Percentiles rank a stretch among this genome's conserved stretches.
Evolutionary conservation across 352 stramenopile species (phyloP).

Genomic region (Phytopythium litorale): DNA sequence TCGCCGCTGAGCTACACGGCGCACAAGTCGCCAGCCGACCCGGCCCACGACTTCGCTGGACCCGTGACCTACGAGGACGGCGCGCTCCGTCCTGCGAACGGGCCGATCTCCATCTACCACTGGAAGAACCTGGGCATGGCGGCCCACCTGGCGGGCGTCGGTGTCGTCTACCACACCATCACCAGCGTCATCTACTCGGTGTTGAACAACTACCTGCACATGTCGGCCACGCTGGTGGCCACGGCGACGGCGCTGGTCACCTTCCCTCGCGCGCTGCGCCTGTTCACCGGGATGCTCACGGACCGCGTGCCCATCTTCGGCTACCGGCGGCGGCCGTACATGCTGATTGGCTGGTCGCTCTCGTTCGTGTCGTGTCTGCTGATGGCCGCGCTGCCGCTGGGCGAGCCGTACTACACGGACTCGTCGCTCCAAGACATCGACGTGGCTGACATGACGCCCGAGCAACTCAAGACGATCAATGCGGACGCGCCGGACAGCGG

Average conservation of each 20-base stretch:
- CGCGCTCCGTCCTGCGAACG: conserved; percentile 22
- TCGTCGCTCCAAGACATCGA: conserved; percentile 17
- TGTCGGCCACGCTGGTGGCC: conserved; percentile 45
- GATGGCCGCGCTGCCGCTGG: conserved; percentile 44
- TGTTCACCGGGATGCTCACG: conserved; percentile 65
- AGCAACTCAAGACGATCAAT: conserved; percentile 37
- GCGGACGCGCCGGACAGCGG: conserved; percentile 32
- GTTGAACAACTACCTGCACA: conserved; percentile 62
- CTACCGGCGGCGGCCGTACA: conserved; percentile 79
- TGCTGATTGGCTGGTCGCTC: conserved; percentile 61
- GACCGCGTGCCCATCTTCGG: conserved; percentile 78
- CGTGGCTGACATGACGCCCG: conserved; percentile 21
- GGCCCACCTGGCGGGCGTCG: conserved; percentile 35
- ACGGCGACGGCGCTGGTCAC: conserved; percentile 45
- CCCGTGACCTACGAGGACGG: conserved; percentile 23
- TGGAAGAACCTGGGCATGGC: conserved; percentile 43
- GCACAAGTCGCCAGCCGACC: conserved; percentile 17
- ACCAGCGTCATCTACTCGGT: conserved; percentile 48
- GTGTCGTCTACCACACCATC: conserved; percentile 43
- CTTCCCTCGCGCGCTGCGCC: conserved; percentile 40
- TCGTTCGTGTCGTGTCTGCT: conserved; percentile 31
- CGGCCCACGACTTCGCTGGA: neutral
- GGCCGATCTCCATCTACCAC: conserved; percentile 35
- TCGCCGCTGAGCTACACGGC: neutral
- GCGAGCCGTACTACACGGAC: conserved; percentile 44